Percentiles rank a stretch among this genome's conserved stretches.
phyloP scores from a whole-genome alignment of 495 filamentous ascomycete species.

The Annulohypoxylon bovei region DNA sequence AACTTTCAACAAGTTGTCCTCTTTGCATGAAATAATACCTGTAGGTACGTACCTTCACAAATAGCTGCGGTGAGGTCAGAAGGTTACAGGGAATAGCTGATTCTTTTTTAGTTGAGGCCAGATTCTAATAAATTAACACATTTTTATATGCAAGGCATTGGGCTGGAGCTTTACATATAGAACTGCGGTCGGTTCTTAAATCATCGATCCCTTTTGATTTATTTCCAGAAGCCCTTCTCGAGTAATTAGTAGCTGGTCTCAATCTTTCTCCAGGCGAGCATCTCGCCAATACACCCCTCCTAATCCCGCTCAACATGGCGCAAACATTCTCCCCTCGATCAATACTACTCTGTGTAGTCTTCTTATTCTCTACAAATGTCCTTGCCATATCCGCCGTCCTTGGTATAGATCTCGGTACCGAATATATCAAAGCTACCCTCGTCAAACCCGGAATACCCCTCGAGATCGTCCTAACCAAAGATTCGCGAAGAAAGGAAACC shows the following conservation, averaged over 20 bases:
- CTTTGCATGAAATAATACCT: slow-evolving; percentile 36
- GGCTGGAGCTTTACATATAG: slow-evolving; percentile 22
- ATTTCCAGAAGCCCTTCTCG: neutral
- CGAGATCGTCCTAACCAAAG: slow-evolving; percentile 98
- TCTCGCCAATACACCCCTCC: slow-evolving; percentile 40
- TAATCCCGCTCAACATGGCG: slow-evolving; percentile 54
- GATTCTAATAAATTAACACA: slow-evolving; percentile 38
- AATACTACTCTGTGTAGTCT: slow-evolving; percentile 57
- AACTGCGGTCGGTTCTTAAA: slow-evolving; percentile 15
- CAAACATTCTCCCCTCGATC: slow-evolving; percentile 54
- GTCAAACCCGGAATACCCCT: slow-evolving; percentile 98
- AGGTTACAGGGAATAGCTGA: slow-evolving; percentile 35
- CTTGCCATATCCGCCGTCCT: slow-evolving; percentile 76
- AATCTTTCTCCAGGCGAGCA: slow-evolving; percentile 36
- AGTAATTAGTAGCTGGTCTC: slow-evolving; percentile 36
- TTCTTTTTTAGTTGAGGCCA: slow-evolving; percentile 42
- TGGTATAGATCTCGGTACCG: slow-evolving; percentile 93
- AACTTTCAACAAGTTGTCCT: slow-evolving; percentile 46
- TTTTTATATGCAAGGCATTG: slow-evolving; percentile 36
- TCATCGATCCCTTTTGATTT: slow-evolving; percentile 3
- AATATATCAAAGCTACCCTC: slow-evolving; percentile 95
- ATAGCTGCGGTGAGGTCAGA: slow-evolving; percentile 29
- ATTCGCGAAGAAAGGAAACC: slow-evolving; percentile 94
- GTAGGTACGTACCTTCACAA: slow-evolving; percentile 21
- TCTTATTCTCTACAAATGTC: slow-evolving; percentile 60